phyloP scores from a whole-genome alignment of 306 rosid genomes.

The Dicorynia guianensis region DNA sequence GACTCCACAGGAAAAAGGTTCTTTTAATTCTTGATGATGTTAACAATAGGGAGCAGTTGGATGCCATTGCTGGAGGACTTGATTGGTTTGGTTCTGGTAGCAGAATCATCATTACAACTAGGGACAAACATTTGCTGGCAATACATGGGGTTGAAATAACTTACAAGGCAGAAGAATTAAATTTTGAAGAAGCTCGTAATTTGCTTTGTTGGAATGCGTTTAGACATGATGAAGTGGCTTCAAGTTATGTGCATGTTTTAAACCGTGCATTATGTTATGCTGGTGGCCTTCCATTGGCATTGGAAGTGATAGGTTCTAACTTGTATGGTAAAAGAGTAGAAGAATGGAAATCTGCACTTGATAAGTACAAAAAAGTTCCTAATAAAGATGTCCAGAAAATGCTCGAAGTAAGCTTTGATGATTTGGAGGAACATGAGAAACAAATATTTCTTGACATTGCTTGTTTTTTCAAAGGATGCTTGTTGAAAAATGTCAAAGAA shows the following conservation, averaged over 20 bases:
- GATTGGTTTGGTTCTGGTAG: constrained; percentile 6
- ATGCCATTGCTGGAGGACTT: not conserved
- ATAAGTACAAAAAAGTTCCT: not conserved
- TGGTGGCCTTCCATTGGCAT: not conserved
- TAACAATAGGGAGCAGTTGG: not conserved
- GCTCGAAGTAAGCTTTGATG: not conserved
- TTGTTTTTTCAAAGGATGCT: not conserved
- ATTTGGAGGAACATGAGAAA: not conserved
- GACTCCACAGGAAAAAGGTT: not conserved
- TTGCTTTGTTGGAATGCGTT: not conserved
- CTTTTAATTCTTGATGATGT: constrained; percentile 24
- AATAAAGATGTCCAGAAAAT: not conserved
- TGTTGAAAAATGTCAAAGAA: not conserved
- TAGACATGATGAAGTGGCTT: not conserved
- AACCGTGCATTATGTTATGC: not conserved
- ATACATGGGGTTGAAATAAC: too few relatives aligned
- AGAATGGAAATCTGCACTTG: not conserved
- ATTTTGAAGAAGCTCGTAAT: not conserved
- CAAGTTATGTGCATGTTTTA: not conserved
- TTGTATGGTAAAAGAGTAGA: not conserved
- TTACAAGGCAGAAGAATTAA: not conserved
- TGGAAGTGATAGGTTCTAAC: too few relatives aligned
- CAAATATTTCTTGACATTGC: constrained; percentile 5
- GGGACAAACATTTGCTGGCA: not conserved
- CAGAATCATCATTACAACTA: not conserved